Evolutionary conservation across 306 rosid genomes (phyloP).

Genomic region (Hippophae tibetana): DNA sequence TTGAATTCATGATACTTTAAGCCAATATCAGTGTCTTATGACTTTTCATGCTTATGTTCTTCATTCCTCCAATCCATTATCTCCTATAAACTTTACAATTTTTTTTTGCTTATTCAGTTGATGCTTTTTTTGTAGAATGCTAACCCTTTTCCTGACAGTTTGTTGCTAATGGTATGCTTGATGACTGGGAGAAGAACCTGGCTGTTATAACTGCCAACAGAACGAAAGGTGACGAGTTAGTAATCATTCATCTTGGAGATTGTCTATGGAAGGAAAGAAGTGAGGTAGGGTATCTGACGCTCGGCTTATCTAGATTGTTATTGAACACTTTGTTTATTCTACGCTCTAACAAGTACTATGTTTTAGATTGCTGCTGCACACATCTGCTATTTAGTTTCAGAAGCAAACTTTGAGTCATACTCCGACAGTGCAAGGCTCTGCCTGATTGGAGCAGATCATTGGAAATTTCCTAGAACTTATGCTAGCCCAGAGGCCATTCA

Average conservation of each 20-base stretch:
- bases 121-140: constrained; percentile 14
- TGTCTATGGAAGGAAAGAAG: constrained; percentile 86
- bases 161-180: constrained; percentile 64
- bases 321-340: constrained; percentile 5
- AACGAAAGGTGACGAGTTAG: constrained; percentile 91
- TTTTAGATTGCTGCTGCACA: constrained; percentile 86
- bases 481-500: constrained; percentile 94
- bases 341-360: constrained; percentile 20
- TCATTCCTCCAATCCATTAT: background rate
- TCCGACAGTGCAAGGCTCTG: constrained; percentile 84
- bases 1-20: no score
- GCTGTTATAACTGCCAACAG: constrained; percentile 88
- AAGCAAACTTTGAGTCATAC: constrained; percentile 76
- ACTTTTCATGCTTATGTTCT: no score
- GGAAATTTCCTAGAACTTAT: constrained; percentile 82
- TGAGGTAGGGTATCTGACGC: constrained; percentile 43
- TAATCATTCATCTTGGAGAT: constrained; percentile 82
- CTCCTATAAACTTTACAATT: background rate
- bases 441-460: constrained; percentile 93
- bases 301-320: constrained; percentile 6
- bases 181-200: constrained; percentile 86
- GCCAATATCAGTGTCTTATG: no score
- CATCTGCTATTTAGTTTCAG: constrained; percentile 91
- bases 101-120: constrained; percentile 7
- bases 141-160: constrained; percentile 31